A percentile compares a stretch with the other conserved stretches of the same genome.
phyloP scores from a whole-genome alignment of 1,284 basidiomycete species.

The Vanrija sp. region DNA sequence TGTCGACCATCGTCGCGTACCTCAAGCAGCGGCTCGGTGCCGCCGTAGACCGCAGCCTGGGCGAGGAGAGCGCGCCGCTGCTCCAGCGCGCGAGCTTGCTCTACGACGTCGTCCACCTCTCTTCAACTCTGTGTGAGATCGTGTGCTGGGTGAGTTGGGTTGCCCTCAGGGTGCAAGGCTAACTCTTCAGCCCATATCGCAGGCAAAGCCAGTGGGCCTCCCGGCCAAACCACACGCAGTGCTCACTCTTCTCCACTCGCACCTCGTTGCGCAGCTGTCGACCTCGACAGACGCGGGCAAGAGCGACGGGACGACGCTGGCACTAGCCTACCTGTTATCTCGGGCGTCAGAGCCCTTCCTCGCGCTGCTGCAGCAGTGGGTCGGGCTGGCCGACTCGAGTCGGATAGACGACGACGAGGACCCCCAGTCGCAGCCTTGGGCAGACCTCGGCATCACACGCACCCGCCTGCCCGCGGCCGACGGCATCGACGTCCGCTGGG shows the following conservation, averaged over 20 bases:
- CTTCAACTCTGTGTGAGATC: conserved; percentile 24
- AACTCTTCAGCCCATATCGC: conserved; percentile 20
- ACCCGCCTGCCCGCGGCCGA: neutral
- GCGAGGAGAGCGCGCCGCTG: conserved; percentile 16
- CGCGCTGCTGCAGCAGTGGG: conserved; percentile 36
- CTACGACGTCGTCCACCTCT: conserved; percentile 23
- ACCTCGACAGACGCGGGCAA: conserved; percentile 14
- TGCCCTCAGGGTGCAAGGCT: neutral
- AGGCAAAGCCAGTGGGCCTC: conserved; percentile 19
- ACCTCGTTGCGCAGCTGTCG: conserved; percentile 27
- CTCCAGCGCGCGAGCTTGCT: conserved; percentile 23
- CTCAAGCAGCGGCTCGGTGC: conserved; percentile 28
- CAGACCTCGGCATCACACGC: conserved; percentile 40
- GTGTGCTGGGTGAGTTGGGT: conserved; percentile 31
- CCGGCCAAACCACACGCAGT: conserved; percentile 33
- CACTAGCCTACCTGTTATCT: conserved; percentile 35
- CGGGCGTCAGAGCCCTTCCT: conserved; percentile 31
- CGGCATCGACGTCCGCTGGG: conserved; percentile 18
- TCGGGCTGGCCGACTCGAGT: conserved; percentile 28
- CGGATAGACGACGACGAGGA: conserved; percentile 24
- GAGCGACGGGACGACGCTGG: conserved; percentile 15
- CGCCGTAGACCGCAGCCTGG: conserved; percentile 13
- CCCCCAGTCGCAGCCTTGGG: conserved; percentile 36
- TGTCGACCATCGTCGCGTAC: conserved; percentile 36
- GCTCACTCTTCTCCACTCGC: conserved; percentile 34